These are phyloP conservation scores for Corchorus capsularis DNA, from an alignment of 345 rosid genomes.

Conservation along the genomic window DNA sequence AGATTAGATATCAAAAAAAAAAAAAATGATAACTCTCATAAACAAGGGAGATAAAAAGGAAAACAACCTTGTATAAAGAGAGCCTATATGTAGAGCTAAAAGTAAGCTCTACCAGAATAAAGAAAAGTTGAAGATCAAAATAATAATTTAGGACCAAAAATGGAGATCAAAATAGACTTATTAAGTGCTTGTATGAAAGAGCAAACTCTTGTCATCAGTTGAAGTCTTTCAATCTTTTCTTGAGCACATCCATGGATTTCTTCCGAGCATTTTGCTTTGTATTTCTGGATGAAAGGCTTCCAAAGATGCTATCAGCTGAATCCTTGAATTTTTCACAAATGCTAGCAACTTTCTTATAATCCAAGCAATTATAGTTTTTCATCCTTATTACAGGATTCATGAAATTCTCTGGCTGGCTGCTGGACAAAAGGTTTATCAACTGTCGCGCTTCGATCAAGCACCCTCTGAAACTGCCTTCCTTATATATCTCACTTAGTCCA, in stretches of 20 bases:
- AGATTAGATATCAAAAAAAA: neutral
- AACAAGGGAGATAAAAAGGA: neutral
- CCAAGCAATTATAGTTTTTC: conserved; percentile 77
- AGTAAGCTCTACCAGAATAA: too few species aligned
- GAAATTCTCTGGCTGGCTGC: conserved; percentile 95
- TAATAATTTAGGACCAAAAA: neutral
- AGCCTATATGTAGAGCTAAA: too few species aligned
- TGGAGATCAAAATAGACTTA: conserved; percentile 8
- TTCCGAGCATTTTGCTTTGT: conserved; percentile 67
- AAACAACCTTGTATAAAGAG: neutral
- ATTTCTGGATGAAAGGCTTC: conserved; percentile 72
- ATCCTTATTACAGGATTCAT: conserved; percentile 90
- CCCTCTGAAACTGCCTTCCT: conserved; percentile 67
- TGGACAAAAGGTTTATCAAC: conserved; percentile 71
- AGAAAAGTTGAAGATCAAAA: too few species aligned
- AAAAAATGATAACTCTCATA: neutral
- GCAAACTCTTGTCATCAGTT: conserved; percentile 41
- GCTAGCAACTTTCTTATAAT: conserved; percentile 83
- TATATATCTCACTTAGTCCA: conserved; percentile 68
- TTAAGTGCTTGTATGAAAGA: conserved; percentile 23
- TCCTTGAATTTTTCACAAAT: conserved; percentile 93
- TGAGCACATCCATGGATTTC: conserved; percentile 91
- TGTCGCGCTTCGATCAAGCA: conserved; percentile 87
- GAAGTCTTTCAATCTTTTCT: conserved; percentile 93
- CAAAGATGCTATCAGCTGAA: conserved; percentile 80